Conservation (phyloP, 2,329 filamentous ascomycete species). For the Hymenotorrendiella dingleyae region DNA sequence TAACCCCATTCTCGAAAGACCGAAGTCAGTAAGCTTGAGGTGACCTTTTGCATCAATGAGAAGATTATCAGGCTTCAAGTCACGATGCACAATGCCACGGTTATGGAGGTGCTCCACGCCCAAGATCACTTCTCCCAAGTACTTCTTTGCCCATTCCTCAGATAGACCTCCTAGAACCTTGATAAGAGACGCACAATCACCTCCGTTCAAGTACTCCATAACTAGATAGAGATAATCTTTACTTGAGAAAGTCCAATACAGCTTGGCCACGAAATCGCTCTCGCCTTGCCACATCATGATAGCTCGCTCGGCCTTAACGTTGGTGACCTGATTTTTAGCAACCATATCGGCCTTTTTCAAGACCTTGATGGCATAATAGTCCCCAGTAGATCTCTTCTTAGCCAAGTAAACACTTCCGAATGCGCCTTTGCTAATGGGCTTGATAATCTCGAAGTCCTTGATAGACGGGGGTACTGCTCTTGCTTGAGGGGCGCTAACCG, state of each 20-base stretch:
- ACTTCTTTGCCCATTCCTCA: conserved; percentile 98
- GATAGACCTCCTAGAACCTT: conserved; percentile 87
- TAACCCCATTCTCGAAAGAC: conserved; percentile 92
- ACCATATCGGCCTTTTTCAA: conserved; percentile 99
- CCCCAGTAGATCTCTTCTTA: conserved; percentile 97
- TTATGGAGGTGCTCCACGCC: conserved; percentile 94
- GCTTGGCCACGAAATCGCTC: conserved; percentile 96
- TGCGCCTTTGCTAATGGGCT: conserved; percentile 96
- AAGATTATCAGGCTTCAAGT: conserved; percentile 94
- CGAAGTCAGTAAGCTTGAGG: conserved; percentile 95
- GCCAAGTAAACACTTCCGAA: conserved; percentile 97
- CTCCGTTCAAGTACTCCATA: conserved; percentile 98
- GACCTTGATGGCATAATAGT: conserved; percentile 98
- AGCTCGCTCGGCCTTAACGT: conserved; percentile 95
- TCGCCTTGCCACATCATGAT: conserved; percentile 99
- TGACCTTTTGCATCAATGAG: conserved; percentile 96
- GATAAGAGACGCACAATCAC: conserved; percentile 93
- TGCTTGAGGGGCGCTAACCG: conserved; percentile 73
- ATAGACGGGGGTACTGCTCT: conserved; percentile 90
- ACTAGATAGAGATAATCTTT: conserved; percentile 98
- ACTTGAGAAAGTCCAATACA: conserved; percentile 99
- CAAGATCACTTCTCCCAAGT: conserved; percentile 92
- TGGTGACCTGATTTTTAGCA: conserved; percentile 98
- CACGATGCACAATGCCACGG: conserved; percentile 91
- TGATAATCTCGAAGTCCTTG: conserved; percentile 99